Evolutionary conservation across 2,329 filamentous ascomycete genomes (phyloP).

Genomic region (Diaporthe australafricana): DNA sequence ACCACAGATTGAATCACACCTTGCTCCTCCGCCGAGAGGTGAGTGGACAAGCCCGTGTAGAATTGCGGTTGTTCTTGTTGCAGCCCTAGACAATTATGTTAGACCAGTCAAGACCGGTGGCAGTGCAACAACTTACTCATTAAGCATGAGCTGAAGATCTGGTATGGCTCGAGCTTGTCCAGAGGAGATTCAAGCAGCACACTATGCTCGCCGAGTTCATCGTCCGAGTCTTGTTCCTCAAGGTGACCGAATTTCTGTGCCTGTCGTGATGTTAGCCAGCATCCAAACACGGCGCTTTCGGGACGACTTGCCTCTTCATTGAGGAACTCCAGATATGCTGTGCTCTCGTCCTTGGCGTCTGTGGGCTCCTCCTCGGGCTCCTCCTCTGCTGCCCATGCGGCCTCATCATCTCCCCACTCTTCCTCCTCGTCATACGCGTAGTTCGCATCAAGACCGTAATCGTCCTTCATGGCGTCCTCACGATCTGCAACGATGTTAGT

Average conservation of each 20-base stretch:
- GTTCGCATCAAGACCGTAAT: constrained; percentile 77
- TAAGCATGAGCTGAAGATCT: constrained; percentile 85
- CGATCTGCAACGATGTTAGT: constrained; percentile 69
- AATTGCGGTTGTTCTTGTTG: constrained; percentile 92
- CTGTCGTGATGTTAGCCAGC: constrained; percentile 54
- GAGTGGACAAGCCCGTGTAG: constrained; percentile 83
- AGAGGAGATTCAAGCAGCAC: constrained; percentile 92
- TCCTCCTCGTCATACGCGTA: constrained; percentile 80
- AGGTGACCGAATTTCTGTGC: constrained; percentile 85
- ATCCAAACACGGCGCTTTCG: not conserved
- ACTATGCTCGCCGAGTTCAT: constrained; percentile 93
- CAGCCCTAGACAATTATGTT: constrained; percentile 68
- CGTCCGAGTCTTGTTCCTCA: constrained; percentile 76
- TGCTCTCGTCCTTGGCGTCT: constrained; percentile 89
- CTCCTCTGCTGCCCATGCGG: constrained; percentile 81
- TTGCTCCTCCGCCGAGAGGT: constrained; percentile 84
- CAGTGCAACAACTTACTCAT: constrained; percentile 72
- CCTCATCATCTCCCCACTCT: constrained; percentile 85
- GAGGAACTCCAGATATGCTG: constrained; percentile 94
- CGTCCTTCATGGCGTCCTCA: constrained; percentile 91
- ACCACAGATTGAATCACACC: constrained; percentile 83
- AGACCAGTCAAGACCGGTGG: constrained; percentile 43
- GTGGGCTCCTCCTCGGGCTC: constrained; percentile 72
- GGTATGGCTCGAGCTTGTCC: constrained; percentile 95
- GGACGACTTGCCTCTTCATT: constrained; percentile 79